These are phyloP conservation scores for Torulaspora delbrueckii DNA, from an alignment of 805 yeast genomes.

Conservation along the genomic window DNA sequence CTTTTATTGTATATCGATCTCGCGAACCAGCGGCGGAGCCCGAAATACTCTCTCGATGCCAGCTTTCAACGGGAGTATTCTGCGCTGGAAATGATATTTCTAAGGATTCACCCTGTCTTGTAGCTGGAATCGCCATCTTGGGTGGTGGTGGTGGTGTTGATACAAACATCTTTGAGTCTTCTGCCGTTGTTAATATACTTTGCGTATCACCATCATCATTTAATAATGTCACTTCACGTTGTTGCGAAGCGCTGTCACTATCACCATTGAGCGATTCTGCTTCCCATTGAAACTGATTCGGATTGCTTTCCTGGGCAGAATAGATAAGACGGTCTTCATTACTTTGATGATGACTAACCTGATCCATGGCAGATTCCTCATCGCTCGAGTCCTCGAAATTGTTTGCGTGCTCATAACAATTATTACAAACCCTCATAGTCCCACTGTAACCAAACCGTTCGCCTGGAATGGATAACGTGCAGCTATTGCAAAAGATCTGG, in stretches of 20 bases:
- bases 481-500: slow-evolving; percentile 81
- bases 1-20: slow-evolving; percentile 29
- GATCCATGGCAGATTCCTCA: slow-evolving; percentile 37
- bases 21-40: slow-evolving; percentile 12
- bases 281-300: slow-evolving; percentile 1
- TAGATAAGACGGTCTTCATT: slow-evolving; percentile 9
- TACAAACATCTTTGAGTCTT: slow-evolving; percentile 34
- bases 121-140: slow-evolving; percentile 77
- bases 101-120: slow-evolving; percentile 70
- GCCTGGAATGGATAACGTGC: slow-evolving; percentile 71
- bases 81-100: slow-evolving; percentile 50
- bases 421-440: slow-evolving; percentile 69
- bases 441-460: slow-evolving; percentile 59
- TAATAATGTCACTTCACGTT: slow-evolving; percentile 23
- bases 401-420: slow-evolving; percentile 59
- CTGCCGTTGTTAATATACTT: slow-evolving; percentile 33
- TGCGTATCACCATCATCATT: slow-evolving; percentile 36
- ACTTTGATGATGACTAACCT: slow-evolving; percentile 11
- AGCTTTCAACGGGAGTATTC: slow-evolving; percentile 2
- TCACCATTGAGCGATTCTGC: slow-evolving; percentile 1
- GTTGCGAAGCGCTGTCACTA: slow-evolving; percentile 7
- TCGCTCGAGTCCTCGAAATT: slow-evolving; percentile 73
- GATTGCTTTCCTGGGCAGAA: slow-evolving; percentile 9
- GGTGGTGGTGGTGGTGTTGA: slow-evolving; percentile 55
- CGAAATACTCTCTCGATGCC: slow-evolving; percentile 10